Base-by-base conservation (phyloP, 768 basidiomycete genomes). In the Serendipita sp. region DNA sequence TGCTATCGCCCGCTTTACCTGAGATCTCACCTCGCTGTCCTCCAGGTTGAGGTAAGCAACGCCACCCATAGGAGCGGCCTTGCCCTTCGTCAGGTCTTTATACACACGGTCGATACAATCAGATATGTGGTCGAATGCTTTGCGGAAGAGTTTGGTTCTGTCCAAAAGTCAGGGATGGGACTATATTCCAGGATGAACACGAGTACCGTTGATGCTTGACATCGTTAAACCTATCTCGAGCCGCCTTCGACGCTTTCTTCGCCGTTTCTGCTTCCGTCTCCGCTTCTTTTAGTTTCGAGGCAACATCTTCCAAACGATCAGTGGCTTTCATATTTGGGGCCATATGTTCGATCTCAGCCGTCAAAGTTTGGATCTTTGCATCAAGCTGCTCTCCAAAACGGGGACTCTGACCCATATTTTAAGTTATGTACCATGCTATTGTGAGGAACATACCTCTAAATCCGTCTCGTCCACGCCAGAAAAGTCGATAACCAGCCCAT, bases 321-420 rank as follows among this genome's bases (percentile, higher is more conserved):
- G 94, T 88, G 0, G 95, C 95, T 73, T 98, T 98, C 83, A 97
- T 79, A 72, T 98, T 99, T 10, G 95, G 94, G 0, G 92, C 89
- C 86, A 98, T 90, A 62, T 83, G 81, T 69, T 94, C 92, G 63
- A 97, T 93, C 68, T 97, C 94, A 10, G 78, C 75, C 63, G 78
- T 82, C 32, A 92, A 75, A 70, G 86, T 88, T 5, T 79, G 70
- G 45, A 96, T 84, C 37, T 81, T 78, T 35, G 84, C 79, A 65
- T 95, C 92, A 34, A 92, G 79, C 67, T 87, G 82, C 16, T 84
- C 80, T n/a, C 85, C 77, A 5, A 60, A 60, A 11, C 56, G 56
- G 35, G 56, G 79, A 78, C 37, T 86, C 86, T 0, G 80, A 75
- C 5, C 84, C 78, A 32, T 83, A 69, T 83, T 83, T 80, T 88